A percentile compares a stretch with the other conserved stretches of the same genome.
Evolutionary conservation across 306 rosid genomes (phyloP).

Genomic region (Begonia loranthoides): DNA sequence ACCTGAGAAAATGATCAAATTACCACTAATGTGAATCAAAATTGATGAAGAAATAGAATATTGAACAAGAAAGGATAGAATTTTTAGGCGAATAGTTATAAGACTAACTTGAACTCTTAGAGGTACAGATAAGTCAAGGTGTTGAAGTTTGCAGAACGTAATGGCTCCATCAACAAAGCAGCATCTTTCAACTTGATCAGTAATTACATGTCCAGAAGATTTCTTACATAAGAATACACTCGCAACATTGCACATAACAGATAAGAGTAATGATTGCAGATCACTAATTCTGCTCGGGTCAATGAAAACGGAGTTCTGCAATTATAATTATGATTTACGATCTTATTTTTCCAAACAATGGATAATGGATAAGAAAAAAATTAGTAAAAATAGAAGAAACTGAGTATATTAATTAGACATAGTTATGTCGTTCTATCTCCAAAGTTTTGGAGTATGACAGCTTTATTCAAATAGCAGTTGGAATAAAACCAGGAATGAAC

Average conservation of each 20-base stretch:
- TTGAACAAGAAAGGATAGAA: slow-evolving; percentile 10
- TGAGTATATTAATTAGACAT: too few relatives aligned
- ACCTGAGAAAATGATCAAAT: slow-evolving; percentile 36
- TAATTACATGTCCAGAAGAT: slow-evolving; percentile 29
- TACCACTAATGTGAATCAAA: background rate
- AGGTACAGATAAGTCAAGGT: slow-evolving; percentile 42
- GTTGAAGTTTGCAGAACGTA: slow-evolving; percentile 91
- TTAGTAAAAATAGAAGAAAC: background rate
- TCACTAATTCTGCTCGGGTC: slow-evolving; percentile 47
- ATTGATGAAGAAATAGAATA: slow-evolving; percentile 6
- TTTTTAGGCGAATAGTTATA: slow-evolving; percentile 12
- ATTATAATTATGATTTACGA: slow-evolving; percentile 12
- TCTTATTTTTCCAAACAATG: background rate
- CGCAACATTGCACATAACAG: slow-evolving; percentile 63
- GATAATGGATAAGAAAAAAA: slow-evolving; percentile 12
- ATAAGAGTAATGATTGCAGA: slow-evolving; percentile 66
- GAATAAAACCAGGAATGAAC: too few relatives aligned
- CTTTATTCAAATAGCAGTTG: too few relatives aligned
- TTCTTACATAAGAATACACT: slow-evolving; percentile 39
- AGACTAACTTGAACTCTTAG: slow-evolving; percentile 63
- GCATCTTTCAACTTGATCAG: slow-evolving; percentile 54
- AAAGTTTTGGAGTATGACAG: too few relatives aligned
- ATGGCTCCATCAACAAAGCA: slow-evolving; percentile 78
- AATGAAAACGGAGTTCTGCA: slow-evolving; percentile 45
- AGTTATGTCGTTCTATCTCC: too few relatives aligned